Evolutionary conservation across 768 basidiomycete species (phyloP).

Genomic region (Termitomyces sp.): DNA sequence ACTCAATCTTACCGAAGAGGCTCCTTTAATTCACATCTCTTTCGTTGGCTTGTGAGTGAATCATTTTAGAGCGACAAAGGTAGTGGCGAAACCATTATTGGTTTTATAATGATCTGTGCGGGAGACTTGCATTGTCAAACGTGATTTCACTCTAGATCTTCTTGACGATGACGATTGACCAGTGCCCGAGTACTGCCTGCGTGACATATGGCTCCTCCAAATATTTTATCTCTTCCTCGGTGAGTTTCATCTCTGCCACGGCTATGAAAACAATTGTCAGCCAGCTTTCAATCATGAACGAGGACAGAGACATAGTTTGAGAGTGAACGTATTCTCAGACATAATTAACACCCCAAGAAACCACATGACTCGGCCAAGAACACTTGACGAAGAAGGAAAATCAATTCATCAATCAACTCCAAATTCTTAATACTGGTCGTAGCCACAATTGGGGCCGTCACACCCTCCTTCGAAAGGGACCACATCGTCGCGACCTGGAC

Average conservation of each 20-base stretch:
- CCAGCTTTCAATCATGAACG: not conserved
- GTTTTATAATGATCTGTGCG: not conserved
- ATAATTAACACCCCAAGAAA: not conserved
- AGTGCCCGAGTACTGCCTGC: not conserved
- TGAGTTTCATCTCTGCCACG: constrained; percentile 41
- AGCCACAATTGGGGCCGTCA: constrained; percentile 57
- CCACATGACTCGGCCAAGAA: not conserved
- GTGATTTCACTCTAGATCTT: not conserved
- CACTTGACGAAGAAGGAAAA: not conserved
- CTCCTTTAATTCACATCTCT: too few relatives aligned
- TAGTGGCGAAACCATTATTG: too few relatives aligned
- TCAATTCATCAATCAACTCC: constrained; percentile 36
- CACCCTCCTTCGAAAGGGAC: constrained; percentile 38
- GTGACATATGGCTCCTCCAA: constrained; percentile 45
- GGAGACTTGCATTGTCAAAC: not conserved
- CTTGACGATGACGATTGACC: not conserved
- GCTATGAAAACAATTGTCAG: constrained; percentile 17
- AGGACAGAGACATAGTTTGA: not conserved
- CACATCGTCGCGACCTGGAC: constrained; percentile 52
- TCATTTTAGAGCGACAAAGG: too few relatives aligned
- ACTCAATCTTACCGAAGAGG: too few relatives aligned
- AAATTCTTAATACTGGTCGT: constrained; percentile 46
- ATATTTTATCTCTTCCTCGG: constrained; percentile 49
- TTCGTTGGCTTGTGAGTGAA: too few relatives aligned
- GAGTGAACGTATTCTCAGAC: too few relatives aligned